A percentile compares a stretch with the other conserved stretches of the same genome.
Evolutionary conservation across 108 stramenopile genomes (phyloP).

Genomic region (Nitzschia sp.): DNA sequence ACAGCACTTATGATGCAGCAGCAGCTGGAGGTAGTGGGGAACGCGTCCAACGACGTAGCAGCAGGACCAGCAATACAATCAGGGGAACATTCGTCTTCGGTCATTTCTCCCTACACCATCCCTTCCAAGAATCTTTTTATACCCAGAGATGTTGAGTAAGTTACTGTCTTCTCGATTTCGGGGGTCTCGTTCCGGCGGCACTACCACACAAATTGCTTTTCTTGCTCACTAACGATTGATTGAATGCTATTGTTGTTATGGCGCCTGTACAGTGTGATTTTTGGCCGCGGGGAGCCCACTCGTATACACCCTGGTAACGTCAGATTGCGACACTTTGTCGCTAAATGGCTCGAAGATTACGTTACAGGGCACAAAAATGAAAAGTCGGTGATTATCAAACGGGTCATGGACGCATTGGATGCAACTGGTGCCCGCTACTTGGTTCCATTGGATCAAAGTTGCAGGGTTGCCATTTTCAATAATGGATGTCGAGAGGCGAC

Average conservation of each 20-base stretch:
- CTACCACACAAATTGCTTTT: too few species aligned
- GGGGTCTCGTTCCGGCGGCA: too few species aligned
- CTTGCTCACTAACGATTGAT: neutral
- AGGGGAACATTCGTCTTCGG: too few species aligned
- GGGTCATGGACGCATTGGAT: conserved; percentile 2
- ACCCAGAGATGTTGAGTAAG: neutral
- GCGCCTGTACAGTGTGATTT: conserved; percentile 5
- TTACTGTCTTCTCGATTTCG: neutral
- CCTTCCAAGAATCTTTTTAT: neutral
- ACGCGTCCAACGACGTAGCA: too few species aligned
- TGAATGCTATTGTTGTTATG: neutral
- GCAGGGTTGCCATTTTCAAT: conserved; percentile 1
- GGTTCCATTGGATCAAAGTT: conserved; percentile 6
- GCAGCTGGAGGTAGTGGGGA: too few species aligned
- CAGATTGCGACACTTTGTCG: neutral
- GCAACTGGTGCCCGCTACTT: conserved; percentile 4
- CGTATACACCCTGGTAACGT: conserved; percentile 11
- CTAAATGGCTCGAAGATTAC: conserved; percentile 5
- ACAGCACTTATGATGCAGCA: too few species aligned
- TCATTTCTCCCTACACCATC: too few species aligned
- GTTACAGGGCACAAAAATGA: neutral
- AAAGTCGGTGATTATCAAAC: conserved; percentile 11
- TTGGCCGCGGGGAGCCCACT: conserved; percentile 16
- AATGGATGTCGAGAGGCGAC: conserved; percentile 14
- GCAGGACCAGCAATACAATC: too few species aligned